phyloP scores from a whole-genome alignment of 2,329 filamentous ascomycete species.

The Penicillium sp. region DNA sequence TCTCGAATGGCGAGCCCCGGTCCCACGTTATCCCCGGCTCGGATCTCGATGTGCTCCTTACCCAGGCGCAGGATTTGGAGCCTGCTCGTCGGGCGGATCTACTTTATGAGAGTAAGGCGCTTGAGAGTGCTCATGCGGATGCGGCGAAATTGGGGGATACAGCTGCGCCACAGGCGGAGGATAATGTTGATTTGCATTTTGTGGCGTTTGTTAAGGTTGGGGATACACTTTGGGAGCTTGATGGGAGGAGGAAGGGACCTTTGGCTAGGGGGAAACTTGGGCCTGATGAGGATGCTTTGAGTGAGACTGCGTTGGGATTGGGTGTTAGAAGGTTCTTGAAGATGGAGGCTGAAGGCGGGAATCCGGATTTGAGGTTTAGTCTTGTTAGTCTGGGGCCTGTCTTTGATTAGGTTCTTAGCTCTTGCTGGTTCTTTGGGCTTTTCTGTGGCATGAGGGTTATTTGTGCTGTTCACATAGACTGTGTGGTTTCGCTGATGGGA shows the following conservation, averaged over 20 bases:
- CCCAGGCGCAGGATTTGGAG: conserved; percentile 67
- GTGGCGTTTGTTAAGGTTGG: conserved; percentile 87
- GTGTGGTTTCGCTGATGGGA: background rate
- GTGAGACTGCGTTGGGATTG: conserved; percentile 70
- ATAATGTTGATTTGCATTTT: conserved; percentile 89
- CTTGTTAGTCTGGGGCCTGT: conserved; percentile 60
- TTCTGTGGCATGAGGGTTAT: background rate
- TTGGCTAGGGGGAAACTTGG: conserved; percentile 64
- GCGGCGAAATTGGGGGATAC: conserved; percentile 80
- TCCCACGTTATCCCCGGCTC: conserved; percentile 57
- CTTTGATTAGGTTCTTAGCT: conserved; percentile 44
- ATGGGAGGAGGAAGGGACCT: conserved; percentile 72
- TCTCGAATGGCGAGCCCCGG: conserved; percentile 72
- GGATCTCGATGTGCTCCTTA: conserved; percentile 59
- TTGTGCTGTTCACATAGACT: background rate
- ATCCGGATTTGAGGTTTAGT: conserved; percentile 61
- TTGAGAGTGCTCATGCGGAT: conserved; percentile 76
- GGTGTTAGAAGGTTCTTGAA: conserved; percentile 65
- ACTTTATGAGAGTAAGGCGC: conserved; percentile 71
- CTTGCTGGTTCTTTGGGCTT: background rate
- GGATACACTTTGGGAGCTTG: conserved; percentile 76
- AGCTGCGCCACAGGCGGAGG: conserved; percentile 71
- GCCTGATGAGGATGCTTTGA: conserved; percentile 69
- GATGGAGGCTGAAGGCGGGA: conserved; percentile 57
- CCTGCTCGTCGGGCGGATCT: conserved; percentile 68